These are phyloP conservation scores for Xylaria scruposa DNA, from an alignment of 495 filamentous ascomycete species.

Conservation along the genomic window DNA sequence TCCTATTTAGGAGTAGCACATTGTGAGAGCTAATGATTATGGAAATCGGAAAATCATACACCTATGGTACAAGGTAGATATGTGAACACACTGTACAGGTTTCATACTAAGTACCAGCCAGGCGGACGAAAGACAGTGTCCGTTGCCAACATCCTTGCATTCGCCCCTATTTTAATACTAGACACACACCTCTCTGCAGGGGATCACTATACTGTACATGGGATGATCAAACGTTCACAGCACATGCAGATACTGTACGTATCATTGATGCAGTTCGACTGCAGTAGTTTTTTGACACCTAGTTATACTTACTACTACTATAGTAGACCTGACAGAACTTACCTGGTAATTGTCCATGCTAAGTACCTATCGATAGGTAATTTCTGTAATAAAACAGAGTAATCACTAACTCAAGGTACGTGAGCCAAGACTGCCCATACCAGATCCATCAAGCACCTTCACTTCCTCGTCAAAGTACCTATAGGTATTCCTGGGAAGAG, in stretches of 20 bases:
- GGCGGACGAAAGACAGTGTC: conserved; percentile 13
- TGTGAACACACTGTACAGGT: not conserved
- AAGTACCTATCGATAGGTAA: not conserved
- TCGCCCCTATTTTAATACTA: conserved; percentile 14
- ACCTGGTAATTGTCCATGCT: not conserved
- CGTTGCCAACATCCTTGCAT: conserved; percentile 4
- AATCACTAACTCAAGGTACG: not conserved
- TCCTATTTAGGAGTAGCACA: too few species aligned
- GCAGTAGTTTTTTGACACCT: not conserved
- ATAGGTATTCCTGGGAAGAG: not conserved
- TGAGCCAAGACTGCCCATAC: not conserved
- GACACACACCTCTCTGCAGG: conserved; percentile 16
- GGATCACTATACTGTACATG: not conserved
- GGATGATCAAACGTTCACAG: conserved; percentile 26
- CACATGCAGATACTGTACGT: conserved; percentile 14
- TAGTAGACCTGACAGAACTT: not conserved
- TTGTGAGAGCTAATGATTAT: too few species aligned
- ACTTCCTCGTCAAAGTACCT: conserved; percentile 14
- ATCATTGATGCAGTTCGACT: not conserved
- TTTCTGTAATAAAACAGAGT: not conserved
- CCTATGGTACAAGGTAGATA: too few species aligned
- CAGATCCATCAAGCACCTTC: conserved; percentile 14
- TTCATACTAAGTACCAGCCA: not conserved
- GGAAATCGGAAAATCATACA: not conserved
- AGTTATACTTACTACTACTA: too few species aligned